phyloP scores from a whole-genome alignment of 495 filamentous ascomycete genomes.

The Penicillium robsamsonii region DNA sequence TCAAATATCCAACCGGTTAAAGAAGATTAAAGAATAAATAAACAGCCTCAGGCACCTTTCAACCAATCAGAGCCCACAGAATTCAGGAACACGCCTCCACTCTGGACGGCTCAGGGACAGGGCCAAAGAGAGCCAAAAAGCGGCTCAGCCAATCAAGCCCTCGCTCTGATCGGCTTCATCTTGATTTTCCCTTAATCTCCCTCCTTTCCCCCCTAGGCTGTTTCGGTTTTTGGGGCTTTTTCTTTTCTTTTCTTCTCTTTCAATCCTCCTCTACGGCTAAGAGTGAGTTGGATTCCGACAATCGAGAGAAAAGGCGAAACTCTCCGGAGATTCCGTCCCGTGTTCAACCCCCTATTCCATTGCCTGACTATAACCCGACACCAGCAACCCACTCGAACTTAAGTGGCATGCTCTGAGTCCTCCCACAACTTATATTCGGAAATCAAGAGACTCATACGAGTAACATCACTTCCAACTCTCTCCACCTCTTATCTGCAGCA shows the following conservation, averaged over 20 bases:
- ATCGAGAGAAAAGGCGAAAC: background rate
- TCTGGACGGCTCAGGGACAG: background rate
- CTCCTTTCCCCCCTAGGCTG: constrained; percentile 8
- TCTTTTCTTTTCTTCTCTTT: constrained; percentile 5
- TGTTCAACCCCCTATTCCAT: constrained; percentile 5
- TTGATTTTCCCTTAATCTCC: constrained; percentile 13
- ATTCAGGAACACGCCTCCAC: background rate
- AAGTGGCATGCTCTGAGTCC: constrained; percentile 7
- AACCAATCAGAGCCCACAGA: constrained; percentile 5
- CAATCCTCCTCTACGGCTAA: constrained; percentile 2
- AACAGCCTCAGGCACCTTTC: background rate
- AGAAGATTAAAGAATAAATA: background rate
- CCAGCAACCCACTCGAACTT: background rate
- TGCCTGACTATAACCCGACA: constrained; percentile 8
- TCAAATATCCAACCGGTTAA: background rate
- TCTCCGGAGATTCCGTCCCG: background rate
- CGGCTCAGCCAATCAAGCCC: constrained; percentile 12
- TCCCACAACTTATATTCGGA: background rate
- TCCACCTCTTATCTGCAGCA: background rate
- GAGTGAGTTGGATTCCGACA: background rate
- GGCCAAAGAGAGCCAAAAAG: background rate
- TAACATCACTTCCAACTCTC: background rate
- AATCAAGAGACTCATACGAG: background rate
- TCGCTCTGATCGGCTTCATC: constrained; percentile 10
- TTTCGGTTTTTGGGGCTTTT: constrained; percentile 16